phyloP scores from a whole-genome alignment of 2,329 filamentous ascomycete species.

The Neofusicoccum kwambonambiense region DNA sequence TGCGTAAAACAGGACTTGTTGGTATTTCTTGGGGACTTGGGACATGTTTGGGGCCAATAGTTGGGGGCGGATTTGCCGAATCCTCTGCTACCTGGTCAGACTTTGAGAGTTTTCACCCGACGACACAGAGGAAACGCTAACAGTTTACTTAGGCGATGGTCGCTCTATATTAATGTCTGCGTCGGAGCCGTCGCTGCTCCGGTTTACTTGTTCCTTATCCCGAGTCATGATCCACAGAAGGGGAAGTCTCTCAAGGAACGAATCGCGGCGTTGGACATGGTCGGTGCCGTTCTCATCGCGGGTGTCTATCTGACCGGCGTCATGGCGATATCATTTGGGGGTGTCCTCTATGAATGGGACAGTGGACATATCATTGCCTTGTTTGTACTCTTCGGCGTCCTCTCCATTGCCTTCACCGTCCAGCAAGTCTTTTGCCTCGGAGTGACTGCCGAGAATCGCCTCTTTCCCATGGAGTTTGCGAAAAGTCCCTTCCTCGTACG shows the following conservation, averaged over 20 bases:
- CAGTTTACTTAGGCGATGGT: background rate
- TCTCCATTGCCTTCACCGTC: constrained; percentile 30
- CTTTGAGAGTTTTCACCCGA: no score
- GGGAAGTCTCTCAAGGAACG: background rate
- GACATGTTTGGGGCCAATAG: constrained; percentile 30
- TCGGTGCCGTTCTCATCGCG: constrained; percentile 16
- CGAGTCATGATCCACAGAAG: constrained; percentile 8
- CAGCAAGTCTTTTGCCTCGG: no score
- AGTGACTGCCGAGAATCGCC: no score
- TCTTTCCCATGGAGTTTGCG: no score
- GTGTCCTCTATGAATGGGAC: constrained; percentile 49
- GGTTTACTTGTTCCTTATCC: background rate
- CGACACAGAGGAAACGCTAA: no score
- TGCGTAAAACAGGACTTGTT: no score
- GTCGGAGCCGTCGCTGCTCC: background rate
- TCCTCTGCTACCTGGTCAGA: constrained; percentile 26
- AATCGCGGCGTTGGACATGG: background rate
- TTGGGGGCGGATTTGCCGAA: constrained; percentile 32
- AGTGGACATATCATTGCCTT: constrained; percentile 46
- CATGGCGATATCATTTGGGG: constrained; percentile 54
- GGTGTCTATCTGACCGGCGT: constrained; percentile 29
- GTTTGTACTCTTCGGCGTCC: constrained; percentile 48
- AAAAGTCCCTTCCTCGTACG: no score
- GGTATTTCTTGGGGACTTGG: constrained; percentile 28
- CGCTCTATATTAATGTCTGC: constrained; percentile 17